Evolutionary conservation across 805 yeast species (phyloP).

Genomic region (Lachancea cidri): DNA sequence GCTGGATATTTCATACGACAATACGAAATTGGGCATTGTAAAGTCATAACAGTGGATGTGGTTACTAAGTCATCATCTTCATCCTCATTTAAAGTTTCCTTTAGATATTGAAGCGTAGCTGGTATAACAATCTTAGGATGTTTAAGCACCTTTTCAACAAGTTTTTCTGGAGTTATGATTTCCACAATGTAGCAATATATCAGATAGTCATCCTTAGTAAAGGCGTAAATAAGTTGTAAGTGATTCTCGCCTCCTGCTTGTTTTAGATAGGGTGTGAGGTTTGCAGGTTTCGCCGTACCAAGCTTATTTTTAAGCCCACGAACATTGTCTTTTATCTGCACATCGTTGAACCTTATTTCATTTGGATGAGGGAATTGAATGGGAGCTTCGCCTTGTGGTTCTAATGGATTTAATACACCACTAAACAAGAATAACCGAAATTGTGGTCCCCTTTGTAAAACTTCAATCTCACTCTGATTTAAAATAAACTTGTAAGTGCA

Average conservation of each 20-base stretch:
- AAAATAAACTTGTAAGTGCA: constrained; percentile 41
- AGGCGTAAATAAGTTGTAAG: constrained; percentile 53
- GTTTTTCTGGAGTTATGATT: constrained; percentile 35
- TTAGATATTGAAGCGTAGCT: constrained; percentile 46
- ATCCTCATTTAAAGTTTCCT: constrained; percentile 35
- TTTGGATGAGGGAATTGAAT: constrained; percentile 72
- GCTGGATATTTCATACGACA: constrained; percentile 67
- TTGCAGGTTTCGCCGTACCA: constrained; percentile 81
- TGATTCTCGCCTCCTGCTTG: constrained; percentile 34
- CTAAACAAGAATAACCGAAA: constrained; percentile 48
- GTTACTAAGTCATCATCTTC: constrained; percentile 71
- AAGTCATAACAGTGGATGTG: constrained; percentile 57
- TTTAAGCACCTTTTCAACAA: constrained; percentile 38
- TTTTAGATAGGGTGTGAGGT: constrained; percentile 51
- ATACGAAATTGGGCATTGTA: constrained; percentile 77
- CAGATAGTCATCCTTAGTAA: constrained; percentile 45
- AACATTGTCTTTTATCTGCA: constrained; percentile 46
- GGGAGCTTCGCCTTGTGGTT: constrained; percentile 51
- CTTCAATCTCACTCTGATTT: constrained; percentile 36
- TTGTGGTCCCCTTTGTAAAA: constrained; percentile 31
- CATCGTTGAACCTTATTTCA: constrained; percentile 59
- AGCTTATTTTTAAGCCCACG: constrained; percentile 71
- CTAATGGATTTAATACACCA: constrained; percentile 38
- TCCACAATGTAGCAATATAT: constrained; percentile 59
- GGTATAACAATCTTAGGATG: constrained; percentile 50